A percentile compares a stretch with the other conserved stretches of the same genome.
phyloP scores from a whole-genome alignment of 2,329 filamentous ascomycete species.

The Sarocladiaceae sp. region DNA sequence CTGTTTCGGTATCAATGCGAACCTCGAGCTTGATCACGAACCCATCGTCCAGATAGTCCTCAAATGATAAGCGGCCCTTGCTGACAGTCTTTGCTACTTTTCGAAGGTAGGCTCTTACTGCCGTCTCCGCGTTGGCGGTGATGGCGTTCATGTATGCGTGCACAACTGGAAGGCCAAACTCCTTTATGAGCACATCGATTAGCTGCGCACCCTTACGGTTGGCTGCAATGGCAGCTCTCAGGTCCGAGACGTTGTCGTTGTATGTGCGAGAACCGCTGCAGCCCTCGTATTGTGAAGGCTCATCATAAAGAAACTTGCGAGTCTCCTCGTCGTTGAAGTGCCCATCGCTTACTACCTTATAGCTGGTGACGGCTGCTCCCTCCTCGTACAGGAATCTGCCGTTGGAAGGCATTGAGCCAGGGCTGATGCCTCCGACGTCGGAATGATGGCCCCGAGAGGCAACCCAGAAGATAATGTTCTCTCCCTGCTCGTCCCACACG shows the following conservation, averaged over 20 bases:
- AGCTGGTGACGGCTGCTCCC: conserved; percentile 58
- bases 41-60: conserved; percentile 83
- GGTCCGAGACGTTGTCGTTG: conserved; percentile 76
- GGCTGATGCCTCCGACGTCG: conserved; percentile 79
- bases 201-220: conserved; percentile 82
- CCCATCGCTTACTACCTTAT: conserved; percentile 70
- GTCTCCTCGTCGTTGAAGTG: conserved; percentile 76
- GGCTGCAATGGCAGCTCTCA: conserved; percentile 79
- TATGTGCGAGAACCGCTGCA: conserved; percentile 76
- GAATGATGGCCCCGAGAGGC: conserved; percentile 78
- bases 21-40: conserved; percentile 71
- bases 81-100: conserved; percentile 67
- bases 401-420: conserved; percentile 76
- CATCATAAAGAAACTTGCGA: conserved; percentile 65
- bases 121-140: conserved; percentile 70
- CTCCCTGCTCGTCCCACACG: conserved; percentile 60
- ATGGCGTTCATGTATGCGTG: conserved; percentile 83
- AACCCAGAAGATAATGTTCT: conserved; percentile 76
- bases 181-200: conserved; percentile 68
- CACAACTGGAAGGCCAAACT: conserved; percentile 74
- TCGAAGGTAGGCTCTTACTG: conserved; percentile 69
- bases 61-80: conserved; percentile 58
- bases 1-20: conserved; percentile 68
- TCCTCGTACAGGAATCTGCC: conserved; percentile 61
- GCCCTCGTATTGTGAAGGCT: conserved; percentile 69